Conservation (phyloP, 208 protist genomes). For the Trypanosoma avium region DNA sequence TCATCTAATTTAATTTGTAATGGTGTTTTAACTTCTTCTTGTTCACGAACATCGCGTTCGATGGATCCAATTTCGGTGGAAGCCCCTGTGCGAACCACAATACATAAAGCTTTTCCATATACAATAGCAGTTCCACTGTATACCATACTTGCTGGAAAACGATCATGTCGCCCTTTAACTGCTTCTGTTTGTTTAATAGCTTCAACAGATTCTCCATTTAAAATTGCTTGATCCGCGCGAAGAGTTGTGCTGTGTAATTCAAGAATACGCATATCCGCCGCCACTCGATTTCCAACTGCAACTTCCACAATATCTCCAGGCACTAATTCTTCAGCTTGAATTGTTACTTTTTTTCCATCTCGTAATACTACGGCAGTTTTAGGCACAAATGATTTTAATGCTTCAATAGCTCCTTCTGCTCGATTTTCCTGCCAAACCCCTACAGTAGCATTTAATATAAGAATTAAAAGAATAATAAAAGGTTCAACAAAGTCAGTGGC, state of each 20-base stretch:
- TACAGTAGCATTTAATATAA: slow-evolving; percentile 92
- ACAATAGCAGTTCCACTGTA: slow-evolving; percentile 94
- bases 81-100: slow-evolving; percentile 93
- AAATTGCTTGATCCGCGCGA: slow-evolving; percentile 87
- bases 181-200: slow-evolving; percentile 65
- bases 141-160: slow-evolving; percentile 88
- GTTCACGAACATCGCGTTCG: slow-evolving; percentile 76
- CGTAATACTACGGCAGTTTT: slow-evolving; percentile 70
- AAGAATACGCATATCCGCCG: slow-evolving; percentile 94
- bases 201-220: slow-evolving; percentile 95
- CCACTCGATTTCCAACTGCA: slow-evolving; percentile 93
- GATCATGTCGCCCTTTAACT: slow-evolving; percentile 32
- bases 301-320: slow-evolving; percentile 95
- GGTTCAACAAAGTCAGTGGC: slow-evolving; percentile 89
- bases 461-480: slow-evolving; percentile 95
- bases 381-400: slow-evolving; percentile 74
- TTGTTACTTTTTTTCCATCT: slow-evolving; percentile 42
- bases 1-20: slow-evolving; percentile 96
- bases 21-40: slow-evolving; percentile 91
- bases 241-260: slow-evolving; percentile 87
- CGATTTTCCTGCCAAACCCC: slow-evolving; percentile 93
- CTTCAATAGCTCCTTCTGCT: slow-evolving; percentile 91
- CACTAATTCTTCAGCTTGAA: slow-evolving; percentile 88
- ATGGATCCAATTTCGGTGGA: slow-evolving; percentile 96
- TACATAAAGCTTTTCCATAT: slow-evolving; percentile 87